These are phyloP conservation scores for Kwoniella sp. DNA, from an alignment of 768 basidiomycete species.

Conservation along the genomic window DNA sequence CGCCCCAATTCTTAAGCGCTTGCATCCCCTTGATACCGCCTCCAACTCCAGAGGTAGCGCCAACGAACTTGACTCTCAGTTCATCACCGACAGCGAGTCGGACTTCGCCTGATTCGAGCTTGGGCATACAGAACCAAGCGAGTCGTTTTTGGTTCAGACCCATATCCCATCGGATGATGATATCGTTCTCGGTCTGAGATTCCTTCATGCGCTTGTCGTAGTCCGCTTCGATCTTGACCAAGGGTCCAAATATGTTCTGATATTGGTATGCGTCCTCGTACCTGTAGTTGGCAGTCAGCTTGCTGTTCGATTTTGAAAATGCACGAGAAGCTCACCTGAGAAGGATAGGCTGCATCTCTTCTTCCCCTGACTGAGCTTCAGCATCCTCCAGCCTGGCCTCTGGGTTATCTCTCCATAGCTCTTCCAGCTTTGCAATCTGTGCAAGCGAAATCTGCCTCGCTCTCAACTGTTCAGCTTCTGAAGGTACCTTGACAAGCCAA, in stretches of 20 bases:
- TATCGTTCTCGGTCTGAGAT: slow-evolving; percentile 96
- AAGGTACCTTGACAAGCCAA: slow-evolving; percentile 97
- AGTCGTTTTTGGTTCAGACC: slow-evolving; percentile 98
- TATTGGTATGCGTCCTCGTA: slow-evolving; percentile 99
- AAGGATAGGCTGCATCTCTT: slow-evolving; percentile 90
- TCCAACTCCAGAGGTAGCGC: slow-evolving; percentile 62
- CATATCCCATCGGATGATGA: slow-evolving; percentile 93
- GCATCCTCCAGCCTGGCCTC: slow-evolving; percentile 93
- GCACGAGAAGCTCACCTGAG: slow-evolving; percentile 59
- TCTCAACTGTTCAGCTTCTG: slow-evolving; percentile 90
- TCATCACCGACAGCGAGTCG: slow-evolving; percentile 96
- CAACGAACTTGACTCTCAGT: slow-evolving; percentile 81
- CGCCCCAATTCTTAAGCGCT: slow-evolving; percentile 34
- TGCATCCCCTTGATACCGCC: slow-evolving; percentile 49
- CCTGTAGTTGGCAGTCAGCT: slow-evolving; percentile 36
- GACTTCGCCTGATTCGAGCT: slow-evolving; percentile 97
- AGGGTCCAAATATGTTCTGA: slow-evolving; percentile 97
- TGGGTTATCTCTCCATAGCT: slow-evolving; percentile 95
- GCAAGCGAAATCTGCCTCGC: slow-evolving; percentile 96
- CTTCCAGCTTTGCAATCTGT: slow-evolving; percentile 96
- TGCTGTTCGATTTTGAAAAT: background rate
- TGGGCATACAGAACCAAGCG: slow-evolving; percentile 96
- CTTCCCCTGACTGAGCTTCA: slow-evolving; percentile 95
- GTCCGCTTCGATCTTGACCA: slow-evolving; percentile 99
- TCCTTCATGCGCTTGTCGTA: slow-evolving; percentile 98